A percentile compares a stretch with the other conserved stretches of the same genome.
These are phyloP conservation scores for Funneliformis mosseae DNA, from an alignment of 192 early-diverging fungal genomes.

Conservation along the genomic window DNA sequence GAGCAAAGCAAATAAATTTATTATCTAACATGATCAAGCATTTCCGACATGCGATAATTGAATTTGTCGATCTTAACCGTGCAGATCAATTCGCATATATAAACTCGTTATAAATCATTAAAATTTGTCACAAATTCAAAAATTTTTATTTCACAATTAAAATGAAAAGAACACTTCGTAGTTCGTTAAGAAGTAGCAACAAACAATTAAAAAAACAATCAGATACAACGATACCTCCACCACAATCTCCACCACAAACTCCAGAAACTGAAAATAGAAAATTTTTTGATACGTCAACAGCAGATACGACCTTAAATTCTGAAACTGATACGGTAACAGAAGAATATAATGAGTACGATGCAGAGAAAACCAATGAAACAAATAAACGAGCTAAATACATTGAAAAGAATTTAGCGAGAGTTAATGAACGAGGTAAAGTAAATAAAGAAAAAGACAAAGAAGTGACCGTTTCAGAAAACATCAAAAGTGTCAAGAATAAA, in stretches of 20 bases:
- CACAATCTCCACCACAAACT: background rate
- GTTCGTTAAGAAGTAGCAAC: background rate
- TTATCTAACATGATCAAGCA: no score
- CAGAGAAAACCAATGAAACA: background rate
- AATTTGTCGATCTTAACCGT: background rate
- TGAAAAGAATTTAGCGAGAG: background rate
- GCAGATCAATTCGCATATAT: background rate
- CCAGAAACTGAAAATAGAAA: background rate
- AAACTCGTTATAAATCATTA: background rate
- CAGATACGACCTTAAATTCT: background rate
- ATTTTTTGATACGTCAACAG: background rate
- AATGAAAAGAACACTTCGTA: background rate
- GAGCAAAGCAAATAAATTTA: no score
- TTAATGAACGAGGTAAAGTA: no score
- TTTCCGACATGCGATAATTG: no score
- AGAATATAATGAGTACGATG: background rate
- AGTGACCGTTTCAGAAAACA: no score
- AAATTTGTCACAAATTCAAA: no score
- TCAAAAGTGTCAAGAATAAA: background rate
- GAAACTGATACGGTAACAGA: background rate
- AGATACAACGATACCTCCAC: background rate
- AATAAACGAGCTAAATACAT: background rate
- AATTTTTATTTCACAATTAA: background rate
- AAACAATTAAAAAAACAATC: background rate
- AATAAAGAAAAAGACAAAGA: background rate